Evolutionary conservation across 768 basidiomycete species (phyloP), one percentile per base, ranked within the genome.

Genomic region (Boletus rubescentipes): DNA sequence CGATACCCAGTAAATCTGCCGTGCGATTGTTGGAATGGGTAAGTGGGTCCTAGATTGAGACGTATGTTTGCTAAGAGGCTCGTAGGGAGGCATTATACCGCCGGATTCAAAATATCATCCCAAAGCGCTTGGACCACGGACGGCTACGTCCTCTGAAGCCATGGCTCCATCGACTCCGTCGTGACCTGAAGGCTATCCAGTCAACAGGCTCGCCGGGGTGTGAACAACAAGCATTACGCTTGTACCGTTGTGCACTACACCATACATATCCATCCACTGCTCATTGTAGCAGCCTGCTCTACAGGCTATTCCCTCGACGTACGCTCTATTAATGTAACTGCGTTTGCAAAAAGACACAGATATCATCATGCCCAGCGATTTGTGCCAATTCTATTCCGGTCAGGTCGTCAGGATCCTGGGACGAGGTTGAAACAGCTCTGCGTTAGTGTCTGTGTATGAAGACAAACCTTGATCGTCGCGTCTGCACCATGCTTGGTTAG

Each of bases 11-110:
- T 41, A 85, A 86, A 65, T 78, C 87, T 7, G 91, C 90, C 5
- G 82, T 87, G 37, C 85, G 79, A 62, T 64, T 98, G 59, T 72
- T 98, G 64, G 85, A 89, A 66, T 75, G 86, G 78, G 96, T 93
- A 63, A 64, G 57, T 45, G 10, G 16, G 42, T 36, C 23, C 47
- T 36, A n/a, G 21, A 29, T 38, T 7, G 26, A 38, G n/a, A 29
- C 31, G 26, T 53, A 16, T 55, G 23, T 40, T 52, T 46, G 56
- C 50, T 53, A 14, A 61, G 37, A 37, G 11, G 20, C 36, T 29
- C 51, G 12, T 50, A 89, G 87, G 87, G 87, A 51, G 80, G 82
- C 34, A 77, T 89, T 46, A 73, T 87, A 44, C 74, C 78, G 41
- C 77, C 83, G 20, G 75, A 74, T 57, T 84, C 83, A 20, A 79